Evolutionary conservation across 23 red algal genomes (phyloP).

Genomic region (Pyropia yezoensis): DNA sequence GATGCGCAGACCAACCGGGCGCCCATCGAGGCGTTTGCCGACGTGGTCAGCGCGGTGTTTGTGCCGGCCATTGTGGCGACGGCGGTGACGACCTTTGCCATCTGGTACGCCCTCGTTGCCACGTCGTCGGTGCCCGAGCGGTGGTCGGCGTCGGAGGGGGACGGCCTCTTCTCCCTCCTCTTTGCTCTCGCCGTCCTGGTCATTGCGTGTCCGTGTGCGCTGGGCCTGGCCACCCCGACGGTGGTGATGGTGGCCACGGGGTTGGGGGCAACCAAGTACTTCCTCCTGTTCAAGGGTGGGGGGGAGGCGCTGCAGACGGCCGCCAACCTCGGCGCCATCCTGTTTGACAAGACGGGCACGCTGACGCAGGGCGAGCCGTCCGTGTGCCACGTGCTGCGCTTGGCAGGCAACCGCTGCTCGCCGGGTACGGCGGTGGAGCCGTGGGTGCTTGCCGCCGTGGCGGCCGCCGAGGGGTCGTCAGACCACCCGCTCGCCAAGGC

Average conservation of each 20-base stretch:
- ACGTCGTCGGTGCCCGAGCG: neutral
- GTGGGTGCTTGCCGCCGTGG: neutral
- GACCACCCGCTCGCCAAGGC: constrained; percentile 23
- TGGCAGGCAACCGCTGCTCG: no score
- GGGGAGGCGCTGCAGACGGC: constrained; percentile 6
- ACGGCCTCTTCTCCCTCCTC: constrained; percentile 20
- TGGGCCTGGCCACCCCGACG: constrained; percentile 51
- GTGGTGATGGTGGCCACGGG: constrained; percentile 37
- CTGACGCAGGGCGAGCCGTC: constrained; percentile 23
- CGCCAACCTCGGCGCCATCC: neutral
- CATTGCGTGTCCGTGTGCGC: constrained; percentile 61
- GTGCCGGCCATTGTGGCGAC: constrained; percentile 15
- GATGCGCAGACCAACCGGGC: constrained; percentile 23
- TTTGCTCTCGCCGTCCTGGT: constrained; percentile 38
- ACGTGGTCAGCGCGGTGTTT: constrained; percentile 31
- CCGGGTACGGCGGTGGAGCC: no score
- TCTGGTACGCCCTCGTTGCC: constrained; percentile 16
- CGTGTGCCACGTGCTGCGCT: neutral
- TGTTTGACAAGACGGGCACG: constrained; percentile 66
- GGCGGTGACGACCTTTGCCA: constrained; percentile 7
- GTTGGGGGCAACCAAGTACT: constrained; percentile 3
- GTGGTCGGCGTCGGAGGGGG: constrained; percentile 2
- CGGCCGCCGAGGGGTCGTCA: constrained; percentile 6
- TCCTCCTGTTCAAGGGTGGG: constrained; percentile 41
- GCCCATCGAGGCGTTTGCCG: constrained; percentile 33